Evolutionary conservation across 768 basidiomycete species (phyloP), one percentile per base, ranked within the genome.

Genomic region (Lentinus brumalis): DNA sequence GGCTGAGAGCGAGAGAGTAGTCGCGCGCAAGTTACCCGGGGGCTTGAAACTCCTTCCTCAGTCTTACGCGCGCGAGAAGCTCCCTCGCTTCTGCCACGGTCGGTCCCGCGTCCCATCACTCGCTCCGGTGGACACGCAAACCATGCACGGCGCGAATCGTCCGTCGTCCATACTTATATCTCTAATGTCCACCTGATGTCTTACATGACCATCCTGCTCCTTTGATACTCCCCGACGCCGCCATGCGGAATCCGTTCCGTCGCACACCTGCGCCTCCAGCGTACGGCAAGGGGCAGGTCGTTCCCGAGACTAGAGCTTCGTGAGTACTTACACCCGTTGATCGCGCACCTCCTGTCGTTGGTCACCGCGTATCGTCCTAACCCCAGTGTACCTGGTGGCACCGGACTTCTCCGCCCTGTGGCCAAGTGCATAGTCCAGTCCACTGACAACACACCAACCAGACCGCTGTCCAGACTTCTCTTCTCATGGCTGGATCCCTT

Each of bases 401-500:
- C 11, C 40, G 26, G 30, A 53, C n/a, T 38, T n/a, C 18, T 39
- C 18, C n/a, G 41, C 3, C 6, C 35, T 35, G 11, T 35, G 35
- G 35, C 7, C 35, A 7, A 35, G 11, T 35, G 35, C 35, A 35
- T 35, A 35, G 11, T 26, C 21, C 21, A 26, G 21, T 26, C 45
- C 21, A 41, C 61, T 58, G 39, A 57, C 40, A 35, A 42, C 30
- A 26, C 49, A 45, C 49, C 1, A 42, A 32, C 31, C 64, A 84
- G 83, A 57, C 75, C 64, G 12, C 51, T 81, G 26, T 85, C 83
- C 11, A 75, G 74, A 38, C 68, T 85, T 1, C 61, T 82, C 38
- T 81, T 84, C 32, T 73, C 77, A 18, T 86, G 86, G 85, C 67
- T 87, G 7, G 73, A 73, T 26, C 77, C 84, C 1, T 79, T 88